A percentile compares a stretch with the other conserved stretches of the same genome.
Conservation (phyloP, 805 yeast species). For the Hanseniaspora thailandica region DNA sequence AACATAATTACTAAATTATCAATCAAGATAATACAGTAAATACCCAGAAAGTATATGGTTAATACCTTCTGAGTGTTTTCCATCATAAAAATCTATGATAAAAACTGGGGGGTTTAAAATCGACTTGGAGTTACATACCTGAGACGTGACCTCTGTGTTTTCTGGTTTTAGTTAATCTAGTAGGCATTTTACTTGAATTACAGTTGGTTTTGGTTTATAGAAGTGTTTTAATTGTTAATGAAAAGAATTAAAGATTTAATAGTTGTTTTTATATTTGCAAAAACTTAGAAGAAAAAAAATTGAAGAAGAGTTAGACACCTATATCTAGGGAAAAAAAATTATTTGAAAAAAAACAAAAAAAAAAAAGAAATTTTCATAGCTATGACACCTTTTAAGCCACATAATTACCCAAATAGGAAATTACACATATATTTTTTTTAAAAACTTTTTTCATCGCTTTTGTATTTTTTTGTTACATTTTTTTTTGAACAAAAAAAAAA, state of each 20-base stretch:
- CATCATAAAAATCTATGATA: neutral
- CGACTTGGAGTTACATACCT: constrained; percentile 51
- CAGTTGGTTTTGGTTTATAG: neutral
- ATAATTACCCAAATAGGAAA: neutral
- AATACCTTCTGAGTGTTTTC: neutral
- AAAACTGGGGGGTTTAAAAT: neutral
- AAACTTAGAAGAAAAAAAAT: neutral
- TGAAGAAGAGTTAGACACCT: neutral
- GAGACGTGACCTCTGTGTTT: constrained; percentile 99
- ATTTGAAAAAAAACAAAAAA: neutral
- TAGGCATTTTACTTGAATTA: constrained; percentile 59
- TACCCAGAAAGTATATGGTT: neutral
- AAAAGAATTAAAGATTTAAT: too few relatives aligned
- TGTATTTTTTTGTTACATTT: neutral
- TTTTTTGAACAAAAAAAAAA: neutral
- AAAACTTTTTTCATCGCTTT: too few relatives aligned
- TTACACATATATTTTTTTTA: neutral
- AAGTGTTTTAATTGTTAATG: neutral
- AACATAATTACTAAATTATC: neutral
- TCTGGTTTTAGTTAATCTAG: constrained; percentile 98
- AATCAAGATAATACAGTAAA: neutral
- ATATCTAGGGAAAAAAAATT: too few relatives aligned
- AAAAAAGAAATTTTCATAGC: too few relatives aligned
- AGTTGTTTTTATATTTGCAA: neutral
- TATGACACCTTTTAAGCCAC: too few relatives aligned